phyloP scores from a whole-genome alignment of 768 basidiomycete species.

The Suillus ampliporus region DNA sequence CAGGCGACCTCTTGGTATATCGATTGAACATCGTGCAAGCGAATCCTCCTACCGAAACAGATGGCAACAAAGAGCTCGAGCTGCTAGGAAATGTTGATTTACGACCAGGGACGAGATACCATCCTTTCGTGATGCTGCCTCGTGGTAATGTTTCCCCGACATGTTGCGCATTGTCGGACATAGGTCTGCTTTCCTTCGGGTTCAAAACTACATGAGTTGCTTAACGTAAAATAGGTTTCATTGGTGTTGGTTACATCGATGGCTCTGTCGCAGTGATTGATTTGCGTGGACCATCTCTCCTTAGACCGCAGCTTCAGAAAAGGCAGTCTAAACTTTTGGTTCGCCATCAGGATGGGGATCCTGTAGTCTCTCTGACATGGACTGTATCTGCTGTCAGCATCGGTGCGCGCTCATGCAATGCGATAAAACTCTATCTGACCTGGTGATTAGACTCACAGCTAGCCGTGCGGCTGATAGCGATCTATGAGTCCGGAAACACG shows the following conservation, averaged over 20 bases:
- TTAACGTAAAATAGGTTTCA: conserved; percentile 59
- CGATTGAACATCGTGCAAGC: conserved; percentile 36
- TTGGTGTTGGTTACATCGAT: conserved; percentile 71
- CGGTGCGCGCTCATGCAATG: conserved; percentile 54
- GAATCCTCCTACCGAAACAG: conserved; percentile 25
- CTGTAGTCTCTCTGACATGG: conserved; percentile 67
- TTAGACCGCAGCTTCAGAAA: conserved; percentile 49
- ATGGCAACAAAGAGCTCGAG: conserved; percentile 55
- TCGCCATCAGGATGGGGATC: conserved; percentile 45
- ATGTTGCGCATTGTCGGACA: conserved; percentile 69
- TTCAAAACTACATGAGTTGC: neutral
- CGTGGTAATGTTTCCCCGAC: conserved; percentile 53
- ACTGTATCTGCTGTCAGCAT: conserved; percentile 47
- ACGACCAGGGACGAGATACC: conserved; percentile 50
- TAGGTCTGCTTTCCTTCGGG: conserved; percentile 54
- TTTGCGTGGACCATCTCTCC: conserved; percentile 73
- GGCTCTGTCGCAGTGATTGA: conserved; percentile 70
- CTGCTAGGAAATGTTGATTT: conserved; percentile 55
- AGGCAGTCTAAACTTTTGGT: conserved; percentile 44
- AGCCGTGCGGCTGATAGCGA: conserved; percentile 66
- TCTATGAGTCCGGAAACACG: conserved; percentile 59
- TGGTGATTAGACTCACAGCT: conserved; percentile 46
- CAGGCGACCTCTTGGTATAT: conserved; percentile 64
- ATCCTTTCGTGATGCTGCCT: conserved; percentile 65
- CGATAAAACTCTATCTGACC: conserved; percentile 3